Evolutionary conservation across 148 eudicot species (phyloP).

Genomic region (Cornus suecica): DNA sequence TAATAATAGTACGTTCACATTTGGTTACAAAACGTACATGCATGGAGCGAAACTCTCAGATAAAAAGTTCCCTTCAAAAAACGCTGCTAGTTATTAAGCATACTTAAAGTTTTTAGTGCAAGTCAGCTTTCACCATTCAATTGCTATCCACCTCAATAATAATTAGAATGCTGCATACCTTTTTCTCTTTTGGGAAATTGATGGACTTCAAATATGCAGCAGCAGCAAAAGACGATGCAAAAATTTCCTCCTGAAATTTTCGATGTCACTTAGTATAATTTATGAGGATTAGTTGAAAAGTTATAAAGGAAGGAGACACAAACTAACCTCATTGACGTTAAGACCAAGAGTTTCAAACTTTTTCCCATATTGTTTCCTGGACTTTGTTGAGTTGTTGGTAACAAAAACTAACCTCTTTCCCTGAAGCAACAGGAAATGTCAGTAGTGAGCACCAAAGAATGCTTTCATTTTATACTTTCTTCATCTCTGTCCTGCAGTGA

Average conservation of each 20-base stretch:
- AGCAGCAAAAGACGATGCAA: slow-evolving; percentile 97
- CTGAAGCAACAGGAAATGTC: slow-evolving; percentile 33
- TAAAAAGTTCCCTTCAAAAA: background rate
- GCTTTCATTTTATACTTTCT: background rate
- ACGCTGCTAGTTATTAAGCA: background rate
- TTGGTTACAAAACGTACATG: background rate
- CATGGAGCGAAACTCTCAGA: background rate
- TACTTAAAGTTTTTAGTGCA: background rate
- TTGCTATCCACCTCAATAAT: background rate
- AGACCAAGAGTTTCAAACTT: slow-evolving; percentile 96
- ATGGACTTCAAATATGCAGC: slow-evolving; percentile 93
- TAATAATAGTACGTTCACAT: background rate
- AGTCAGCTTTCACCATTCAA: background rate
- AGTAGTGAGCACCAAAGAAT: slow-evolving; percentile 8
- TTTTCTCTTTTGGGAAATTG: slow-evolving; percentile 86
- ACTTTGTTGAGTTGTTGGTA: slow-evolving; percentile 98
- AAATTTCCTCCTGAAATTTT: slow-evolving; percentile 88
- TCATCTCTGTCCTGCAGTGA: background rate
- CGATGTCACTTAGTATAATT: slow-evolving; percentile 14
- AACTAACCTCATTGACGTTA: slow-evolving; percentile 71
- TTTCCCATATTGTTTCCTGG: slow-evolving; percentile 94
- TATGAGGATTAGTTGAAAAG: background rate
- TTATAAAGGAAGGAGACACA: slow-evolving; percentile 9
- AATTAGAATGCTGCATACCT: slow-evolving; percentile 40
- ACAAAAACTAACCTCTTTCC: slow-evolving; percentile 95